Evolutionary conservation across 2,329 filamentous ascomycete genomes (phyloP).

Genomic region (Phialophora macrospora): DNA sequence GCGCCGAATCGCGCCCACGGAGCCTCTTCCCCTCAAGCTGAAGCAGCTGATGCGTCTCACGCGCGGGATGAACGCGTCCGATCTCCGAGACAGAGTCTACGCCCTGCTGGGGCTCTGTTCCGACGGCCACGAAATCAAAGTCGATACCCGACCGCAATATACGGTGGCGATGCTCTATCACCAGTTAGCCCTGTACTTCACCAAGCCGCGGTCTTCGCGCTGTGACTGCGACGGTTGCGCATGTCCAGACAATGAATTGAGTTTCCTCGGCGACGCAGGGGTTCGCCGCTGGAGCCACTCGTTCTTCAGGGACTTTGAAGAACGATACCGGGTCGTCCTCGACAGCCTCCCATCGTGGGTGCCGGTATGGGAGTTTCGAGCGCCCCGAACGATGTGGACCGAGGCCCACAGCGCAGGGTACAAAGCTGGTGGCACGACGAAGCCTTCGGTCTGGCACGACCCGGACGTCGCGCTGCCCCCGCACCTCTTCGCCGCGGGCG

Average conservation of each 20-base stretch:
- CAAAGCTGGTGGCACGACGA: slow-evolving; percentile 1
- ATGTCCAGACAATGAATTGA: slow-evolving; percentile 6
- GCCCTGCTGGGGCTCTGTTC: slow-evolving; percentile 2
- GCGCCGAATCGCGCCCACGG: background rate
- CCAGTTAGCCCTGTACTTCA: slow-evolving; percentile 6
- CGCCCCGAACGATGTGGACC: background rate
- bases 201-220: background rate
- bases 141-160: background rate
- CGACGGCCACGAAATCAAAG: background rate
- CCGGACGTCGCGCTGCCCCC: background rate
- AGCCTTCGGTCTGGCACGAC: background rate
- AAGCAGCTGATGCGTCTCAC: slow-evolving; percentile 7
- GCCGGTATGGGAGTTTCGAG: background rate
- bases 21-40: background rate
- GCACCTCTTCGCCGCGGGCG: background rate
- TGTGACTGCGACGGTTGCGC: background rate
- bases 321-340: background rate
- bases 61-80: slow-evolving; percentile 2
- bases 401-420: slow-evolving; percentile 3
- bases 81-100: slow-evolving; percentile 5
- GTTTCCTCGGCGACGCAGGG: slow-evolving; percentile 1
- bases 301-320: background rate
- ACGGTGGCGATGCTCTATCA: slow-evolving; percentile 7
- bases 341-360: background rate
- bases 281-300: background rate